Conservation (phyloP, 345 rosid genomes). For the Chamaenerion angustifolium region DNA sequence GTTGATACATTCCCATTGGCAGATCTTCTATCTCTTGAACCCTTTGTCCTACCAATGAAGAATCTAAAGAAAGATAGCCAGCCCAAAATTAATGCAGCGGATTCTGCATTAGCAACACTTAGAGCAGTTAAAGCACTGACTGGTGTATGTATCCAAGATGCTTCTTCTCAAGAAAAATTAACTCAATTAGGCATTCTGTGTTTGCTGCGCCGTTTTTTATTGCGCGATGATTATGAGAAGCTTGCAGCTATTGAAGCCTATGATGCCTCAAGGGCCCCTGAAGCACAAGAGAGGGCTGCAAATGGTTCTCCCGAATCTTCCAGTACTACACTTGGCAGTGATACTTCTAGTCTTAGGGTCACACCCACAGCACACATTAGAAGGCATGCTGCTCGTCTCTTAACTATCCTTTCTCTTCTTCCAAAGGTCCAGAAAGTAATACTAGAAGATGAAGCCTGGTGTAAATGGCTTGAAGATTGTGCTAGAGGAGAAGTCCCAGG, state of each 20-base stretch:
- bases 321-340: slow-evolving; percentile 19
- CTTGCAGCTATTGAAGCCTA: slow-evolving; percentile 82
- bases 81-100: slow-evolving; percentile 63
- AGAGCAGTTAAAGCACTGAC: slow-evolving; percentile 80
- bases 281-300: slow-evolving; percentile 37
- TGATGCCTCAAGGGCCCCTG: slow-evolving; percentile 69
- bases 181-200: slow-evolving; percentile 59
- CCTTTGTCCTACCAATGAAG: slow-evolving; percentile 51
- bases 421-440: slow-evolving; percentile 65
- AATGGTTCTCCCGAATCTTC: slow-evolving; percentile 32
- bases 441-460: slow-evolving; percentile 55
- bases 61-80: slow-evolving; percentile 52
- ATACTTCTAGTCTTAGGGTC: slow-evolving; percentile 53
- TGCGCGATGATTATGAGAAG: slow-evolving; percentile 86
- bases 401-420: slow-evolving; percentile 69
- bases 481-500: slow-evolving; percentile 60
- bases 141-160: slow-evolving; percentile 59
- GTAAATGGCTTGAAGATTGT: slow-evolving; percentile 92
- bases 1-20: slow-evolving; percentile 43
- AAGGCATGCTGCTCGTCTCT: slow-evolving; percentile 84
- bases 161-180: slow-evolving; percentile 51
- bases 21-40: slow-evolving; percentile 85
- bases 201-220: slow-evolving; percentile 69
- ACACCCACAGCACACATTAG: slow-evolving; percentile 86
- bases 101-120: slow-evolving; percentile 81